These are phyloP conservation scores for Tylopilus balloui DNA, from an alignment of 768 basidiomycete genomes.

Conservation along the genomic window DNA sequence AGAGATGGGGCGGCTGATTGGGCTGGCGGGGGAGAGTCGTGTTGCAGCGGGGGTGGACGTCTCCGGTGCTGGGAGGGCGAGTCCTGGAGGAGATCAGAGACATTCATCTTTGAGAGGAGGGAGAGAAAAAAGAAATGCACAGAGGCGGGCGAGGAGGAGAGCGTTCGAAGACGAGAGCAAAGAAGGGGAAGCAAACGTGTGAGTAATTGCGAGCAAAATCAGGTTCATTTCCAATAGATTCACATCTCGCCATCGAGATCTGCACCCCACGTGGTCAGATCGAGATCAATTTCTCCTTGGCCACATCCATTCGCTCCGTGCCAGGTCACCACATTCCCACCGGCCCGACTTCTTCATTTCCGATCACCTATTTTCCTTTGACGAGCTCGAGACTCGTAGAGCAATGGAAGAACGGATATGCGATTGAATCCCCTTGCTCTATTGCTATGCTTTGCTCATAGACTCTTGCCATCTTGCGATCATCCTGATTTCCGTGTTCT, in stretches of 20 bases:
- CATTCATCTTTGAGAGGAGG: constrained; percentile 46
- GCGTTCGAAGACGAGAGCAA: constrained; percentile 22
- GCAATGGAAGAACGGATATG: constrained; percentile 49
- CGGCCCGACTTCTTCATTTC: too few relatives aligned
- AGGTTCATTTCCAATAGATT: constrained; percentile 34
- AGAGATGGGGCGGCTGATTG: constrained; percentile 26
- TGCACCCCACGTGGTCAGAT: constrained; percentile 28
- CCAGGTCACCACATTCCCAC: background rate
- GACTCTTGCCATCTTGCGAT: constrained; percentile 32
- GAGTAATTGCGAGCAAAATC: constrained; percentile 28
- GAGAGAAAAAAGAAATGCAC: background rate
- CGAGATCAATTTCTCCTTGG: too few relatives aligned
- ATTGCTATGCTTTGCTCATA: too few relatives aligned
- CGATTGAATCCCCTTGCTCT: constrained; percentile 63
- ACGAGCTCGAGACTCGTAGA: constrained; percentile 43
- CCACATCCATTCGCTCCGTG: too few relatives aligned
- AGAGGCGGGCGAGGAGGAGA: background rate
- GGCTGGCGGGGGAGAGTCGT: constrained; percentile 23
- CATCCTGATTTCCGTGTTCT: constrained; percentile 64
- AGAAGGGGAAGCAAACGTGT: constrained; percentile 25
- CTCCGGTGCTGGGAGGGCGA: constrained; percentile 57
- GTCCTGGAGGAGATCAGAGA: constrained; percentile 64
- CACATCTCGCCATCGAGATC: constrained; percentile 34
- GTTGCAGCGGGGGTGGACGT: constrained; percentile 26
- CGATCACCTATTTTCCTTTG: too few relatives aligned